Percentiles rank a stretch among this genome's conserved stretches.
These are phyloP conservation scores for Curvularia eragrostidis DNA, from an alignment of 2,329 filamentous ascomycete genomes.

Conservation along the genomic window DNA sequence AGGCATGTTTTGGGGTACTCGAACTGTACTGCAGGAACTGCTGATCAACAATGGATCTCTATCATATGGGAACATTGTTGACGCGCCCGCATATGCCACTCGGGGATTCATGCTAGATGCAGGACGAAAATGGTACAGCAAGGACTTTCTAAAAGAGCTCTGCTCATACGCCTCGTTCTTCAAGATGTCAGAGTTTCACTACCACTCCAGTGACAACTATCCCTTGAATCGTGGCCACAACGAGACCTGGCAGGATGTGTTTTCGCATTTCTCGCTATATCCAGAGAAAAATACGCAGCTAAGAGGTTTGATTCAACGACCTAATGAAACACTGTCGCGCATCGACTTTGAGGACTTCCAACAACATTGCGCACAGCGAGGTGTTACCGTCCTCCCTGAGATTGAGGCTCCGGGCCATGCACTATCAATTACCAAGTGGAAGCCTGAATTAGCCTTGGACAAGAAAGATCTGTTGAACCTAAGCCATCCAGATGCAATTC, in stretches of 20 bases:
- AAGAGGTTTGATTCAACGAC: slow-evolving; percentile 42
- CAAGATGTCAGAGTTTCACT: slow-evolving; percentile 59
- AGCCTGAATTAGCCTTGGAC: slow-evolving; percentile 46
- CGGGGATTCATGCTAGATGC: slow-evolving; percentile 56
- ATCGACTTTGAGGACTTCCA: slow-evolving; percentile 48
- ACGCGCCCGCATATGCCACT: slow-evolving; percentile 55
- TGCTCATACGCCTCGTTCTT: slow-evolving; percentile 57
- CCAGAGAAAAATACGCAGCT: slow-evolving; percentile 46
- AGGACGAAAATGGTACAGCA: slow-evolving; percentile 54
- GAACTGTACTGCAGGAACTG: slow-evolving; percentile 55
- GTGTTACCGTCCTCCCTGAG: slow-evolving; percentile 48
- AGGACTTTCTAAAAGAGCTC: slow-evolving; percentile 53
- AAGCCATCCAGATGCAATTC: slow-evolving; percentile 45
- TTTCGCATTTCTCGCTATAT: slow-evolving; percentile 54
- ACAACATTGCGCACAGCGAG: slow-evolving; percentile 42
- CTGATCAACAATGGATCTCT: slow-evolving; percentile 48
- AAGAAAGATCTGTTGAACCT: slow-evolving; percentile 49
- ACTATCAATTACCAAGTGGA: slow-evolving; percentile 50
- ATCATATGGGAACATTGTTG: slow-evolving; percentile 37
- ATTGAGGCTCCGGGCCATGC: slow-evolving; percentile 50
- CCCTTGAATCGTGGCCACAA: slow-evolving; percentile 57
- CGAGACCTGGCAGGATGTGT: slow-evolving; percentile 56
- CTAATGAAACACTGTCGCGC: slow-evolving; percentile 47
- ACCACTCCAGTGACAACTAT: slow-evolving; percentile 59
- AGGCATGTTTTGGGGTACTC: slow-evolving; percentile 58